A percentile compares a stretch with the other conserved stretches of the same genome.
Evolutionary conservation across 768 basidiomycete species (phyloP).

Genomic region (Phylloporus sp.): DNA sequence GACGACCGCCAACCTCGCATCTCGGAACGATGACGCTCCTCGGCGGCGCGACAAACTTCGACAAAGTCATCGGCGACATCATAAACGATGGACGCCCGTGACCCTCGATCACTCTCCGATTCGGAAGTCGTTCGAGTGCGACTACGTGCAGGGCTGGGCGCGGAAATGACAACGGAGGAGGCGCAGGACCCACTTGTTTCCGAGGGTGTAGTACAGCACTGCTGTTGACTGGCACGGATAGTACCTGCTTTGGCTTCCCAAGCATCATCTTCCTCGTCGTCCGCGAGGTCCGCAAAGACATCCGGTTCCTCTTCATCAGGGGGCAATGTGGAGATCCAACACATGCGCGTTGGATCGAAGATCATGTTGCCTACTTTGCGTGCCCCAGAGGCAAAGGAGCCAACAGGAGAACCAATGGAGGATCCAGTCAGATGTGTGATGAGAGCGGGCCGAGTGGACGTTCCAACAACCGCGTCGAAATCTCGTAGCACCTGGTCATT

Average conservation of each 20-base stretch:
- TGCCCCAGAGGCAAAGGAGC: slow-evolving; percentile 69
- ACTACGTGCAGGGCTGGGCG: slow-evolving; percentile 57
- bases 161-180: slow-evolving; percentile 33
- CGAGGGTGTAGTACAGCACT: slow-evolving; percentile 26
- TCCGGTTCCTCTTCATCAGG: slow-evolving; percentile 93
- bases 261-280: slow-evolving; percentile 75
- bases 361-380: slow-evolving; percentile 97
- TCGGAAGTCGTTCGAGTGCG: slow-evolving; percentile 67
- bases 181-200: slow-evolving; percentile 22
- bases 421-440: slow-evolving; percentile 92
- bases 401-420: slow-evolving; percentile 74
- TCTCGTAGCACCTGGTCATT: slow-evolving; percentile 89
- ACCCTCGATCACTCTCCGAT: slow-evolving; percentile 68
- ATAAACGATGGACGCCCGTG: slow-evolving; percentile 71
- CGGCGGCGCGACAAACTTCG: slow-evolving; percentile 67
- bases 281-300: slow-evolving; percentile 89
- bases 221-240: slow-evolving; percentile 60
- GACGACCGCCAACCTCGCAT: slow-evolving; percentile 71
- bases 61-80: slow-evolving; percentile 75
- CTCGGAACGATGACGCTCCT: slow-evolving; percentile 77
- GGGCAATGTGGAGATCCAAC: slow-evolving; percentile 83
- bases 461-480: slow-evolving; percentile 76
- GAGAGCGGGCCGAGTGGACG: slow-evolving; percentile 87
- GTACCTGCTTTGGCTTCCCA: slow-evolving; percentile 77
- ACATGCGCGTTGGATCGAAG: slow-evolving; percentile 92